phyloP scores from a whole-genome alignment of 2,329 filamentous ascomycete species.

The Zymoseptoria pseudotritici region DNA sequence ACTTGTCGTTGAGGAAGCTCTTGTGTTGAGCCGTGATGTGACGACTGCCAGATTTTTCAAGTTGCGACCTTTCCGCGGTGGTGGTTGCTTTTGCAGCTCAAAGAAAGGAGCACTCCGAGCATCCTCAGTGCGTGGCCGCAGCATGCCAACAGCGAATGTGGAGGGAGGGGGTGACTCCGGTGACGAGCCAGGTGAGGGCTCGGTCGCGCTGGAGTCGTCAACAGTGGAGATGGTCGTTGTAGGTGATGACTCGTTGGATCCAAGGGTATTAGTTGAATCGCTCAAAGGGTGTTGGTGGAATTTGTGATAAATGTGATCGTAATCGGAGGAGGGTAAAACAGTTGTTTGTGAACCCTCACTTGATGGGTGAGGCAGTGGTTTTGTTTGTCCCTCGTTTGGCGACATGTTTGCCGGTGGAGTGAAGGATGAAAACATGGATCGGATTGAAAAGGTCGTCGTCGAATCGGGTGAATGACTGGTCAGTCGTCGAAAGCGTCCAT shows the following conservation, averaged over 20 bases:
- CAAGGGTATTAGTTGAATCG: constrained; percentile 69
- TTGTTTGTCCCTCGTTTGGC: constrained; percentile 17
- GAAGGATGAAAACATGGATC: constrained; percentile 12
- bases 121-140: constrained; percentile 43
- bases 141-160: constrained; percentile 55
- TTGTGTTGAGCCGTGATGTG: constrained; percentile 44
- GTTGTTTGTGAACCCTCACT: constrained; percentile 7
- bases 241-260: constrained; percentile 88
- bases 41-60: constrained; percentile 80
- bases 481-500: constrained; percentile 24
- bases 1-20: constrained; percentile 45
- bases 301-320: constrained; percentile 22
- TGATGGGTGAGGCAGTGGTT: constrained; percentile 18
- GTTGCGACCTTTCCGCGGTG: constrained; percentile 63
- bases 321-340: constrained; percentile 13
- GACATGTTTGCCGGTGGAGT: constrained; percentile 21
- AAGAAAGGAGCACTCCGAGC: constrained; percentile 48
- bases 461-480: constrained; percentile 16
- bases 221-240: constrained; percentile 90
- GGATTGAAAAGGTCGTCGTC: constrained; percentile 10
- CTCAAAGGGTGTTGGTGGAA: constrained; percentile 66
- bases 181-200: constrained; percentile 84
- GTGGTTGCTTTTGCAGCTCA: constrained; percentile 41
- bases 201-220: constrained; percentile 82
- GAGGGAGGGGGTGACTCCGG: constrained; percentile 76